Base-by-base conservation (phyloP, 1,284 basidiomycete genomes). In the Cryptococcus sp. region DNA sequence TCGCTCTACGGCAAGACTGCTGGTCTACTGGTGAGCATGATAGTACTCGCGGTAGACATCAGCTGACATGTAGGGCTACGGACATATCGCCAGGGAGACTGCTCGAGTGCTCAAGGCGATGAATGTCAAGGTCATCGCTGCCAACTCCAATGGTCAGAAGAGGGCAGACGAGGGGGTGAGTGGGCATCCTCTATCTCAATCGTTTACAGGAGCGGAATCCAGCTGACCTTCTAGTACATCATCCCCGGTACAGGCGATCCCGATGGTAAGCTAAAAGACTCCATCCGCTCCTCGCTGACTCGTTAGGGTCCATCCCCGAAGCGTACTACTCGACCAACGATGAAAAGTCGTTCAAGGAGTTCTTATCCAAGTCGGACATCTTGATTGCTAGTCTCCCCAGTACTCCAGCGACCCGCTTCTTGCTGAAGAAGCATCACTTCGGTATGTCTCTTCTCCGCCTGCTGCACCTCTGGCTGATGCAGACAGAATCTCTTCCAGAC, bases 21-120 rank as follows among this genome's bases (percentile, higher is more conserved):
- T 12, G 63, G 63, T 39, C 32, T 65, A 14, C 28, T 31, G 9
- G 28, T 31, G 14, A 7, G 28, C 28, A 31, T 14, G 28, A 31
- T 14, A 7, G 28, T 31, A 7, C n/a, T n/a, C n/a, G n/a, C n/a
- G n/a, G n/a, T n/a, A n/a, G n/a, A n/a, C 28, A 31, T 7, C 7
- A 31, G 28, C 28, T 31, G 7, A 31, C 14, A 31, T 31, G 22
- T 49, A 62, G 16, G 59, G 63, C 10, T 63, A 68, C 50, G 65
- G 61, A 9, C 62, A 69, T 50, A 68, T 72, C 33, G 69, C 52
- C 3, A 51, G 71, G 7, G 71, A 73, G 51, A 67, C 69, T 0
- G 71, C 69, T 12, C 51, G 72, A 1, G 44, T 73, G 24, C 55
- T 73, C 26, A 57, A 66, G 39, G 63, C 62, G 7, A 63, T 72